A percentile compares a stretch with the other conserved stretches of the same genome.
These are phyloP conservation scores for Trametopsis cervina DNA, from an alignment of 768 basidiomycete species.

Conservation along the genomic window DNA sequence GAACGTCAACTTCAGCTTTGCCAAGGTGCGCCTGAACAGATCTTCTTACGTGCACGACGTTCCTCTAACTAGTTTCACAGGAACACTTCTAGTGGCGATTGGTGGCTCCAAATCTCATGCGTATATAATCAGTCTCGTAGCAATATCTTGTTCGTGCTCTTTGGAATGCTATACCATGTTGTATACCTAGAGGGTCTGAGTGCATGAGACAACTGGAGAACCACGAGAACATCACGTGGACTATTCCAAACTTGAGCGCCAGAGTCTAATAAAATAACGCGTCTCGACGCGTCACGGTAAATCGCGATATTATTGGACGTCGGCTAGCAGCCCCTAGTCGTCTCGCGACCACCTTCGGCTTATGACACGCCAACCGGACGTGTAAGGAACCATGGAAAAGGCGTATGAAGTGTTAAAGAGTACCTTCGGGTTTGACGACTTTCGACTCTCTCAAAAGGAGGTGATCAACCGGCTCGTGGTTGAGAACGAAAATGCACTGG, in stretches of 20 bases:
- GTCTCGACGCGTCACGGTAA: too few relatives aligned
- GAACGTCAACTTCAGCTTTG: conserved; percentile 69
- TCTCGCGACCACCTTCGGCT: too few relatives aligned
- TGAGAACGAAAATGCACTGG: conserved; percentile 34
- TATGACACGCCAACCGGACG: too few relatives aligned
- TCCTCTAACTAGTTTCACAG: conserved; percentile 26
- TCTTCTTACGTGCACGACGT: conserved; percentile 2
- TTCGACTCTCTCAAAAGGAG: conserved; percentile 32
- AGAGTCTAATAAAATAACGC: too few relatives aligned
- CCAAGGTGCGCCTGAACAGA: conserved; percentile 50
- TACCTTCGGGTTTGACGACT: conserved; percentile 29
- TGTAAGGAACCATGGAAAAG: conserved; percentile 30
- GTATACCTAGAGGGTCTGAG: too few relatives aligned
- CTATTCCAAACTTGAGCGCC: too few relatives aligned
- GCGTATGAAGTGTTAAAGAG: conserved; percentile 26
- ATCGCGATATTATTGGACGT: too few relatives aligned
- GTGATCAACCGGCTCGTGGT: conserved; percentile 33
- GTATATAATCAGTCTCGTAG: neutral
- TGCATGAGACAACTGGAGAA: too few relatives aligned
- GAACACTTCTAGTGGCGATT: conserved; percentile 48
- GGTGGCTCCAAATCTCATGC: neutral
- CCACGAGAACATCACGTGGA: too few relatives aligned
- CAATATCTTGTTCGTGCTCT: neutral
- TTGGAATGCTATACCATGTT: neutral
- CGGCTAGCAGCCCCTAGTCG: too few relatives aligned